Percentiles rank a stretch among this genome's conserved stretches.
These are phyloP conservation scores for Zanthoxylum bungeanum DNA, from an alignment of 345 rosid genomes.

Conservation along the genomic window DNA sequence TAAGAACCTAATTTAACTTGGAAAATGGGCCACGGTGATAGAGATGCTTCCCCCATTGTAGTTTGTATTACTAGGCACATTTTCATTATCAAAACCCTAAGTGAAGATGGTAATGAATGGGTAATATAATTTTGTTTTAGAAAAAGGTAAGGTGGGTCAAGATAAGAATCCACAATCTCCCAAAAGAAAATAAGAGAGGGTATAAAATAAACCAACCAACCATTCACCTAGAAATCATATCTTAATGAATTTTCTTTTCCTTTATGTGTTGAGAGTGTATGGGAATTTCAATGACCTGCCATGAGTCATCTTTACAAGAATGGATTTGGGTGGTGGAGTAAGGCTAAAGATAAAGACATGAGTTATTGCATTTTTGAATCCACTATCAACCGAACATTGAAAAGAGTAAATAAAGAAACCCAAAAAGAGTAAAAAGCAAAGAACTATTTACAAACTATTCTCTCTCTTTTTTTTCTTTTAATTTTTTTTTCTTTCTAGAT, in stretches of 20 bases:
- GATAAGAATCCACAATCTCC: no score
- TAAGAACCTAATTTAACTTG: no score
- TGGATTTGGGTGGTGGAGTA: constrained; percentile 37
- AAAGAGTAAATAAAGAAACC: constrained; percentile 23
- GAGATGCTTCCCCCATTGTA: no score
- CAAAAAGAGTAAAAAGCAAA: constrained; percentile 6
- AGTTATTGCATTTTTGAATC: constrained; percentile 35
- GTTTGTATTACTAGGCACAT: no score
- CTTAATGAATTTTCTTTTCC: constrained; percentile 11
- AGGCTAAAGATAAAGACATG: constrained; percentile 32
- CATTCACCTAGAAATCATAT: constrained; percentile 39
- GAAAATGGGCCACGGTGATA: no score
- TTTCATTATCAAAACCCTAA: no score
- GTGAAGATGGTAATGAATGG: no score
- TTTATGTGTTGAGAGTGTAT: no score
- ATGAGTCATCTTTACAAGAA: constrained; percentile 26
- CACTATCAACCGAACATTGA: constrained; percentile 29
- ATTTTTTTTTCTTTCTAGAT: constrained; percentile 5
- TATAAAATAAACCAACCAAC: no score
- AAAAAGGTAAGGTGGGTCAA: constrained; percentile 32
- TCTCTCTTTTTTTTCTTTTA: no score
- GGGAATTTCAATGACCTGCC: constrained; percentile 38
- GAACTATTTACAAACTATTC: constrained; percentile 2
- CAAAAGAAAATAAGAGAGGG: no score
- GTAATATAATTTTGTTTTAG: no score